phyloP scores from a whole-genome alignment of 495 filamentous ascomycete species.

The Aspergillus heteromorphus region DNA sequence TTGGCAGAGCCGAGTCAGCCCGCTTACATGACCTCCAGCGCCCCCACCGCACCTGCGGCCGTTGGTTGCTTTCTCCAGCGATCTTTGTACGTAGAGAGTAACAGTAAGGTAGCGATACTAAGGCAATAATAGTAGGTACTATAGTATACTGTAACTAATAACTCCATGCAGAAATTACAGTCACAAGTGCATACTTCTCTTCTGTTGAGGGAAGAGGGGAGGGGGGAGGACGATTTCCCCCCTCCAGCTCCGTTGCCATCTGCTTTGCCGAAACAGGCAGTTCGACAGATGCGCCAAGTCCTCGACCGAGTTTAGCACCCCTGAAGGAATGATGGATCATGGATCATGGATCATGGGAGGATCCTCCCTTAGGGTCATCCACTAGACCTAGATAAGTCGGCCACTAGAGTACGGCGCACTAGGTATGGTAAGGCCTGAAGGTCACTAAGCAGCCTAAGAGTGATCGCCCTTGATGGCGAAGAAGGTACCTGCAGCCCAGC shows the following conservation, averaged over 20 bases:
- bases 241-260: background rate
- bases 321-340: background rate
- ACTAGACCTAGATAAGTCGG: no score
- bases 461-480: background rate
- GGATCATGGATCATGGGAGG: constrained; percentile 1
- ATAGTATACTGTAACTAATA: no score
- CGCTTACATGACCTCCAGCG: no score
- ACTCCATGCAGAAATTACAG: no score
- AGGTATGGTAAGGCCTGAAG: background rate
- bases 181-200: no score
- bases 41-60: no score
- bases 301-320: constrained; percentile 11
- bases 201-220: background rate
- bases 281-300: constrained; percentile 17
- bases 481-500: background rate
- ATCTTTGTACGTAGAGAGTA: no score
- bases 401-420: background rate
- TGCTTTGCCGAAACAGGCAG: constrained; percentile 5
- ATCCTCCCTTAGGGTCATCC: constrained; percentile 6
- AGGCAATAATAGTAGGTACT: no score
- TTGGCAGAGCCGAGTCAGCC: no score
- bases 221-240: background rate
- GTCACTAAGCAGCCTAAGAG: background rate
- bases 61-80: no score
- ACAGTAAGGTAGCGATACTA: no score